Evolutionary conservation across 202 grass and related monocot species (phyloP).

Genomic region (Zizania palustris): DNA sequence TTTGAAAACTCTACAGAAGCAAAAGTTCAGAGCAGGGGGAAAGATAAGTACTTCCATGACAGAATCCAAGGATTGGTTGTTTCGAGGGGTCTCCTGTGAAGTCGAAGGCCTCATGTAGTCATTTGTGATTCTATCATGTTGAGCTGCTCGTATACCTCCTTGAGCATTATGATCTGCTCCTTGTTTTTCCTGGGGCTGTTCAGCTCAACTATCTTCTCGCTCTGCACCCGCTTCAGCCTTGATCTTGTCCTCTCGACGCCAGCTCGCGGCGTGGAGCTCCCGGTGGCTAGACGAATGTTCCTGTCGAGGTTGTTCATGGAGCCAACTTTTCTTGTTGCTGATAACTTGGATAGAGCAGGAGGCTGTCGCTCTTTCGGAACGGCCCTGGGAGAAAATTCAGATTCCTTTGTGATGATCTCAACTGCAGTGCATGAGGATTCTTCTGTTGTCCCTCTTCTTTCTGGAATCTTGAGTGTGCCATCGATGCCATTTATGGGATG

Average conservation of each 20-base stretch:
- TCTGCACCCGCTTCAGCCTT: conserved; percentile 61
- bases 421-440: conserved; percentile 19
- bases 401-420: conserved; percentile 38
- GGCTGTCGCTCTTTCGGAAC: conserved; percentile 34
- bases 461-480: conserved; percentile 58
- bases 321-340: conserved; percentile 43
- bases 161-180: conserved; percentile 77
- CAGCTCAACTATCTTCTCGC: conserved; percentile 58
- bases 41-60: conserved; percentile 75
- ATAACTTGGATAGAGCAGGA: conserved; percentile 34
- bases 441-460: conserved; percentile 34
- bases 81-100: conserved; percentile 53
- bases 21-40: background rate
- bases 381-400: conserved; percentile 32
- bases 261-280: conserved; percentile 36
- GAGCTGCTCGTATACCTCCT: conserved; percentile 77
- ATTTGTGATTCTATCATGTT: conserved; percentile 67
- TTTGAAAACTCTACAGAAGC: too few species aligned
- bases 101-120: conserved; percentile 45
- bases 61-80: conserved; percentile 56
- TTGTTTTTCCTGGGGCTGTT: conserved; percentile 40
- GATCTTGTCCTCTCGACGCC: conserved; percentile 62
- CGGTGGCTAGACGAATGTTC: conserved; percentile 34
- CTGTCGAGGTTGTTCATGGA: conserved; percentile 51
- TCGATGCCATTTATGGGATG: conserved; percentile 31